phyloP scores from a whole-genome alignment of 2,329 filamentous ascomycete genomes.

The Pestalotiopsis sp. region DNA sequence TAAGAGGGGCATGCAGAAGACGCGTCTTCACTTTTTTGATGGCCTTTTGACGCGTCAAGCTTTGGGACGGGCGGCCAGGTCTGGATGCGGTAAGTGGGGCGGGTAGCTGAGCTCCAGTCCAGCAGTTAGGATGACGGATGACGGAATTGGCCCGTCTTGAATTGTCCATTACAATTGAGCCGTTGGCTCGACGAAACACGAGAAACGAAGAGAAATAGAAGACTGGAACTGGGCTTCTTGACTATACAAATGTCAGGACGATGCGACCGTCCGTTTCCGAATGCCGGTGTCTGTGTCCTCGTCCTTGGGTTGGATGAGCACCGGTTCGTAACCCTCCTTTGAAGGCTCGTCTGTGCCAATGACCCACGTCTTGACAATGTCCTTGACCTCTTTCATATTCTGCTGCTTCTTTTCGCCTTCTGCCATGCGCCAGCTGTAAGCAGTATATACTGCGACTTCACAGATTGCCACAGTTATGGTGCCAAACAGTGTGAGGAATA shows the following conservation, averaged over 20 bases:
- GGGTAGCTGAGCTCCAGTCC: not conserved
- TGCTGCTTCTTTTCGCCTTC: slow-evolving; percentile 67
- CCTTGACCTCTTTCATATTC: slow-evolving; percentile 63
- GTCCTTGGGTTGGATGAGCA: slow-evolving; percentile 13
- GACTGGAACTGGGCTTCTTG: not conserved
- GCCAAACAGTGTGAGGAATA: slow-evolving; percentile 73
- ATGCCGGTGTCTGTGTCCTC: slow-evolving; percentile 3
- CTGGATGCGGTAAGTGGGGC: not conserved
- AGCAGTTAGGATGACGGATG: not conserved
- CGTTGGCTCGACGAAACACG: too few species aligned
- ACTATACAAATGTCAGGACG: not conserved
- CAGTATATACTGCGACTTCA: slow-evolving; percentile 76
- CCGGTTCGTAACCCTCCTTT: slow-evolving; percentile 20
- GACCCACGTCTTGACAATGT: slow-evolving; percentile 74
- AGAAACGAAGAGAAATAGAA: not conserved
- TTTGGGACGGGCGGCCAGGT: not conserved
- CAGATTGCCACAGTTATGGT: slow-evolving; percentile 71
- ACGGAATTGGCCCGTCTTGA: not conserved
- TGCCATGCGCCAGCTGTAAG: slow-evolving; percentile 71
- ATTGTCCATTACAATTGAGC: not conserved
- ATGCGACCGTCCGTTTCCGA: slow-evolving; percentile 2
- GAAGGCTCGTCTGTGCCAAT: slow-evolving; percentile 43
- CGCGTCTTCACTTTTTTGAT: not conserved
- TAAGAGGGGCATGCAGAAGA: not conserved
- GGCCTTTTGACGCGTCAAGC: not conserved